Conservation (phyloP, 805 yeast species). For the Kodamaea neixiangensis region DNA sequence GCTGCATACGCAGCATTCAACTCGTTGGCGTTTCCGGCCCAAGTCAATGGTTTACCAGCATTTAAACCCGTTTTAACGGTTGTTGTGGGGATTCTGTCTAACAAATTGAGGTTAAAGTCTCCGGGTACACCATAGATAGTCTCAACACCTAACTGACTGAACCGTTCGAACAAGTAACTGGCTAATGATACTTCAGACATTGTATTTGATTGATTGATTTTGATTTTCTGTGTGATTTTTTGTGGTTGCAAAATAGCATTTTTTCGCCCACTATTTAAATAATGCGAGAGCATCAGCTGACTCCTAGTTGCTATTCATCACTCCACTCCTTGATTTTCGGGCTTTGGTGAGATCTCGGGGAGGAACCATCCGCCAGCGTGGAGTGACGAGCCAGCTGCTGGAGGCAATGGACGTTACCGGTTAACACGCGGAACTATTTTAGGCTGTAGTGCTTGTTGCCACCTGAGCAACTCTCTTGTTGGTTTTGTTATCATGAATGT, state of each 20-base stretch:
- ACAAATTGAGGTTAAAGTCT: conserved; percentile 35
- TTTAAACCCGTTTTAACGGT: conserved; percentile 17
- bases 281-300: no score
- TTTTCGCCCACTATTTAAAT: no score
- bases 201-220: background rate
- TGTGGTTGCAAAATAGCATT: background rate
- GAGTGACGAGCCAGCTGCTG: no score
- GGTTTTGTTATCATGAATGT: no score
- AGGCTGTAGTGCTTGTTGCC: no score
- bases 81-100: conserved; percentile 36
- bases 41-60: conserved; percentile 30
- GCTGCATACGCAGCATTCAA: conserved; percentile 31
- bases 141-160: conserved; percentile 30
- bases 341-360: no score
- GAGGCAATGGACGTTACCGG: no score
- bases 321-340: no score
- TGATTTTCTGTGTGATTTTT: background rate
- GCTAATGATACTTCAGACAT: conserved; percentile 34
- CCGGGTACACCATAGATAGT: conserved; percentile 39
- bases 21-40: conserved; percentile 41
- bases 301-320: no score
- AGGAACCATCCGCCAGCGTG: no score
- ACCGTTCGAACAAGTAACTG: conserved; percentile 34
- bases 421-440: no score
- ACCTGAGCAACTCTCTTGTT: no score